These are phyloP conservation scores for Cryptomeria japonica DNA, from an alignment of 75 land plant species.

Conservation along the genomic window DNA sequence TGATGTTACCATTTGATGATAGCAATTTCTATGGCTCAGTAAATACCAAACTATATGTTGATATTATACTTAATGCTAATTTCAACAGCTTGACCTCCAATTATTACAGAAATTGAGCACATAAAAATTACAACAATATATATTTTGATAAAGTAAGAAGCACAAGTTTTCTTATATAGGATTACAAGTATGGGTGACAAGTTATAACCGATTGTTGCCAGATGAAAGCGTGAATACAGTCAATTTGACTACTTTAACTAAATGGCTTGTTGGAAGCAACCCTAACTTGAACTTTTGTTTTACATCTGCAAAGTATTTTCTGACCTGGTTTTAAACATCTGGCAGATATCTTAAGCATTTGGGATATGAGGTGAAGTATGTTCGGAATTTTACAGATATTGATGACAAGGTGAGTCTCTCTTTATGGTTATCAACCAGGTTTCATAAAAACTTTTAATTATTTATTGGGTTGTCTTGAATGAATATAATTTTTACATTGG, in stretches of 20 bases:
- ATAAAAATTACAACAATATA: too few relatives aligned
- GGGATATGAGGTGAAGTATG: slow-evolving; percentile 77
- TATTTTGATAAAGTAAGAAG: too few relatives aligned
- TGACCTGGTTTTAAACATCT: slow-evolving; percentile 15
- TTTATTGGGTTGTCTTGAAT: not conserved
- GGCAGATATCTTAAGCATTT: slow-evolving; percentile 66
- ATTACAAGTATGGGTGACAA: too few relatives aligned
- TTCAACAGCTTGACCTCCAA: too few relatives aligned
- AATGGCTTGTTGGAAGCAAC: slow-evolving; percentile 11
- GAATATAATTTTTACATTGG: not conserved
- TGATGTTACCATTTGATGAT: too few relatives aligned
- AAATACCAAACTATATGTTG: too few relatives aligned
- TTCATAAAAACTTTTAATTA: not conserved
- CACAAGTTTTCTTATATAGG: too few relatives aligned
- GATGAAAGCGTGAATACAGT: not conserved
- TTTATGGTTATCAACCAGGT: not conserved
- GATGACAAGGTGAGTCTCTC: slow-evolving; percentile 72
- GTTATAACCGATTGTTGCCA: not conserved
- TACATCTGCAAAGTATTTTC: not conserved
- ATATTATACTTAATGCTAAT: too few relatives aligned
- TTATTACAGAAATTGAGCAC: too few relatives aligned
- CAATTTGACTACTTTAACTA: not conserved
- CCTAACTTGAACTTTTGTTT: not conserved
- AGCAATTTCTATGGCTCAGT: too few relatives aligned
- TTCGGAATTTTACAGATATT: slow-evolving; percentile 85